Evolutionary conservation across 208 protist genomes (phyloP).

Genomic region (Trypanosoma theileri): DNA sequence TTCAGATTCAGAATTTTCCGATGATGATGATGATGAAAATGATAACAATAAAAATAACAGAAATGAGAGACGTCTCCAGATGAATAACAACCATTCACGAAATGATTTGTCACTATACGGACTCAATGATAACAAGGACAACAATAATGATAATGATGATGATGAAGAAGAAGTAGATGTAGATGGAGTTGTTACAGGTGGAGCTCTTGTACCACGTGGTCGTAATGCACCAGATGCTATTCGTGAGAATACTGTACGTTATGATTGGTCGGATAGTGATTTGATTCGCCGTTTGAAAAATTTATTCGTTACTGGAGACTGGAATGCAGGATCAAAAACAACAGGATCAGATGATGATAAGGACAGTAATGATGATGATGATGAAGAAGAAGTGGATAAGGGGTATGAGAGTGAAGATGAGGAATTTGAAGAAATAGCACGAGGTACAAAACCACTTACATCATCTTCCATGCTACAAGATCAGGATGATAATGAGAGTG

Average conservation of each 20-base stretch:
- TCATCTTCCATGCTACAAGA: conserved; percentile 24
- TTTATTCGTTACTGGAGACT: conserved; percentile 96
- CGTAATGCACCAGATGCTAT: conserved; percentile 68
- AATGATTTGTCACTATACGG: conserved; percentile 30
- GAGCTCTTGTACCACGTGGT: conserved; percentile 51
- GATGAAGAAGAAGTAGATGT: conserved; percentile 44
- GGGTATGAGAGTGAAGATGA: conserved; percentile 89
- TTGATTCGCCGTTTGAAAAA: conserved; percentile 83
- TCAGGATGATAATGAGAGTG: conserved; percentile 39
- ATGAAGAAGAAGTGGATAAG: conserved; percentile 50
- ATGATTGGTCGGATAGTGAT: conserved; percentile 60
- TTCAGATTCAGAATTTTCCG: conserved; percentile 10
- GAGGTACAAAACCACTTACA: conserved; percentile 49
- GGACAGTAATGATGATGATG: conserved; percentile 28
- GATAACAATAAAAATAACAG: conserved; percentile 26
- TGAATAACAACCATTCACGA: conserved; percentile 24
- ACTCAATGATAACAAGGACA: conserved; percentile 37
- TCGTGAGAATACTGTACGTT: conserved; percentile 35
- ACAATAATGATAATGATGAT: conserved; percentile 27
- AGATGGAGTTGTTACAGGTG: conserved; percentile 31
- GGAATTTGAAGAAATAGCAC: conserved; percentile 72
- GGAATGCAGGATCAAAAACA: conserved; percentile 43
- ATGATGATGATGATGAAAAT: conserved; percentile 54
- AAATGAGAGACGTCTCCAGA: conserved; percentile 25
- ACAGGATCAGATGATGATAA: conserved; percentile 41